Evolutionary conservation across 1,284 basidiomycete genomes (phyloP), one percentile per base, ranked within the genome.

Genomic region (Puccinia sorghi): DNA sequence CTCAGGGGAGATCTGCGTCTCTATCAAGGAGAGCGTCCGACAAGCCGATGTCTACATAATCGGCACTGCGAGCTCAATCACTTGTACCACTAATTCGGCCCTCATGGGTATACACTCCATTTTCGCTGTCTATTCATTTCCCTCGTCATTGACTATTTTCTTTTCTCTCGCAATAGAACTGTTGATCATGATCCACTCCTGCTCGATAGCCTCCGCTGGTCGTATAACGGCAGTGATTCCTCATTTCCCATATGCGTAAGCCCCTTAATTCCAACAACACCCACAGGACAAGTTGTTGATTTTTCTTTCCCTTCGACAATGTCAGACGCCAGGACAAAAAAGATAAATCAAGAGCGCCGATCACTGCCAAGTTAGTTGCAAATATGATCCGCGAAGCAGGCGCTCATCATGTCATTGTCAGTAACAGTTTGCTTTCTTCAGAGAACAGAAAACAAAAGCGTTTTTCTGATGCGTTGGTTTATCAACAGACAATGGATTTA

Each of bases 321-420:
- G 25, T 11, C 17, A 79, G 76, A 37, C 89, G 94, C 64, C 94
- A 99, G 86, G 97, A 99, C 88, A 99, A 99, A 86, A 99, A 99
- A 87, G 97, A 99, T 89, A 99, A 99, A 87, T 95, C 93, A 82
- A 89, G 97, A 74, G 97, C 97, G 22, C 97, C 97, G 61, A 99
- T 99, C 84, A 96, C 96, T 3, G 97, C 97, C 71, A 99, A 99
- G 86, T 89, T 99, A 46, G 94, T 99, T 32, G 97, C 97, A 80
- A 99, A 99, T 86, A 99, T 99, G 96, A 89, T 99, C 81, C 92
- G 95, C 84, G 93, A 91, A 85, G 92, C 94, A 32, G 97, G 97
- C 3, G 98, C 96, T 84, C 96, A 99, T 86, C 97, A 99, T 87
- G 92, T 99, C 83, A 96, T 98, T 82, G 95, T 97, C 86, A 87